Percentiles rank a stretch among this genome's conserved stretches.
Conservation (phyloP, 2,329 filamentous ascomycete species). For the Fusarium subtropicale region DNA sequence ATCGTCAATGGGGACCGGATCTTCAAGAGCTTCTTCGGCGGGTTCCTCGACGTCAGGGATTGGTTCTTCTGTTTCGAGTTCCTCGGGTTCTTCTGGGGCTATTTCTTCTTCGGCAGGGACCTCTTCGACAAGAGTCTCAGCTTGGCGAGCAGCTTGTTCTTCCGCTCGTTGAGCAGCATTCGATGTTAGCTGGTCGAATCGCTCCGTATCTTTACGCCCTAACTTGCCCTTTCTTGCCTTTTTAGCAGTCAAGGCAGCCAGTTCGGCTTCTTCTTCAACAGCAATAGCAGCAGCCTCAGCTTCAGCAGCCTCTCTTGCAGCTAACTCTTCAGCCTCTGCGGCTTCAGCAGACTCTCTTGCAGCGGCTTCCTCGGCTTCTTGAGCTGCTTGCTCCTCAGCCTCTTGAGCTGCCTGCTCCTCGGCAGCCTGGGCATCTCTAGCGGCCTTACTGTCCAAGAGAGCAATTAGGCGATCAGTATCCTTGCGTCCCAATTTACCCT, state of each 20-base stretch:
- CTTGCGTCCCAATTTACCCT: constrained; percentile 42
- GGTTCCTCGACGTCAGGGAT: constrained; percentile 21
- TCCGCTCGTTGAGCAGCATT: constrained; percentile 37
- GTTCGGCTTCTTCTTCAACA: constrained; percentile 53
- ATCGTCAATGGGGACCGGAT: constrained; percentile 4
- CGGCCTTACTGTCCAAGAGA: constrained; percentile 35
- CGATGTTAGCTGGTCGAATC: constrained; percentile 30
- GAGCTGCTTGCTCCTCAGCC: constrained; percentile 46
- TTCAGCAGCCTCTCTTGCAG: constrained; percentile 38
- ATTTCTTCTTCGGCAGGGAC: constrained; percentile 1
- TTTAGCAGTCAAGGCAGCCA: constrained; percentile 54
- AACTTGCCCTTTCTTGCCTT: constrained; percentile 52
- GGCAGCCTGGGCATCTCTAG: constrained; percentile 45
- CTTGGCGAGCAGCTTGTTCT: constrained; percentile 34
- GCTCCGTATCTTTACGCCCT: constrained; percentile 43
- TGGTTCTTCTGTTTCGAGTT: constrained; percentile 12
- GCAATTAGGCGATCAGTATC: constrained; percentile 36
- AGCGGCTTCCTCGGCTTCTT: constrained; percentile 46
- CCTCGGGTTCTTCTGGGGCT: constrained; percentile 16
- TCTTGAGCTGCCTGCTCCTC: constrained; percentile 49
- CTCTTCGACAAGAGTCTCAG: constrained; percentile 34
- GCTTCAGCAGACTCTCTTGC: constrained; percentile 35
- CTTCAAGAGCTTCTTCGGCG: constrained; percentile 14
- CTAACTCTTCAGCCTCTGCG: constrained; percentile 36
- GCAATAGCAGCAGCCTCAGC: constrained; percentile 42